Evolutionary conservation across 768 basidiomycete species (phyloP), one percentile per base, ranked within the genome.

Genomic region (Phlebiopsis flavidoalba): DNA sequence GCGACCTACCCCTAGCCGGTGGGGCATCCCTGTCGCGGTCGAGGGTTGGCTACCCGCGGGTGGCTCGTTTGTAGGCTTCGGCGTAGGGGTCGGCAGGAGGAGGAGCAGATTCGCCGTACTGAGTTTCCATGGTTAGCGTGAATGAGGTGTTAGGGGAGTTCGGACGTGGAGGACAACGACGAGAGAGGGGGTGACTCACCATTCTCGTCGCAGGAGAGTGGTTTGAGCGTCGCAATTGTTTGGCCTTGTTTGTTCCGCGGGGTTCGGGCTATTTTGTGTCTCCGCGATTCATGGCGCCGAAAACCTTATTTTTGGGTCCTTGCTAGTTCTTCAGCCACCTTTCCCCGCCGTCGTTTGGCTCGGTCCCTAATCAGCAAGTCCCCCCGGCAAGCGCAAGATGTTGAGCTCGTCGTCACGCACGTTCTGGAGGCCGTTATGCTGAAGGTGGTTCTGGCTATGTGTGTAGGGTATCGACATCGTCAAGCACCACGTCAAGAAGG

Each of bases 401-500:
- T 89, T 91, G 82, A 87, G 88, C 78, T 77, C 80, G 76, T 70
- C 71, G 77, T 81, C 66, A 57, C 67, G 68, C 66, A 31, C 53
- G 48, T 31, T 43, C 49, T 62, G 52, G 26, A 37, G 15, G 47
- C 21, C 19, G 31, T 59, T 24, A 40, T 22, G 40, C 63, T 61
- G 8, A 63, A 62, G 40, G 55, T 22, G 43, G 22, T 53, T 47
- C 24, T 21, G 54, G 7, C 54, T 60, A 50, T 43, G 11, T 43
- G 11, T 37, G 11, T 73, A 93, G 95, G 95, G 94, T 88, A 96
- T 97, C 78, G 95, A 97, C 80, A 85, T 98, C 78, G 82, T 83
- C 76, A 80, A 82, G 77, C 96, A 98, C 84, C 96, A 99, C 87
- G 95, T 97, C 87, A 96, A 91, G 88, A 98, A 97, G 85, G 87